Evolutionary conservation across 371 early-diverging fungal species (phyloP), one percentile per base, ranked within the genome.

Genomic region (Phascolomyces articulosus): DNA sequence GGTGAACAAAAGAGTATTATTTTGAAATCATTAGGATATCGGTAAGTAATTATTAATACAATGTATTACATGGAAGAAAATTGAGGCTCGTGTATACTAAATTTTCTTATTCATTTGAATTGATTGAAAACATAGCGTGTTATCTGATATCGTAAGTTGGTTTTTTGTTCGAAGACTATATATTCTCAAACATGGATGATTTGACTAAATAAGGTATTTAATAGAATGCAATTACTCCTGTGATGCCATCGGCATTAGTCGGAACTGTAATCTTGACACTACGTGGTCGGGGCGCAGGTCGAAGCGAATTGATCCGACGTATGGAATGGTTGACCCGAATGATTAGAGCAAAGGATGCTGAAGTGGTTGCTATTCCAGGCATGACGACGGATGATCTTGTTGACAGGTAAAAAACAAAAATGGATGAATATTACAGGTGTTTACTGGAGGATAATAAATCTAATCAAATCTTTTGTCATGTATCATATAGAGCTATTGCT

Each of bases 231-330:
- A 84, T 82, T 58, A 78, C 87, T 3, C 92, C 92, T 29, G 87
- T 93, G 8, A 94, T 93, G 93, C 93, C 95, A 9, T 91, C 93
- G 6, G 92, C 92, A 8, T 74, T 93, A n/a, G 84, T 94, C 10
- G 93, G 92, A 7, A 93, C 94, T 0, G 85, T 92, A 11, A 77
- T 94, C n/a, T 66, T 94, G 63, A 94, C 95, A 0, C 74, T 94
- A 29, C 86, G 95, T 71, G 95, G 95, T 18, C 79, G 93, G 41
- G 88, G 95, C 27, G 91, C 93, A 26, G 93, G 93, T 11, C 83
- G 89, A 40, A 84, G 83, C 62, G 95, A 94, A 69, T 40, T 94
- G 16, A 87, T 93, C 58, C 81, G 92, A 26, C 88, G 91, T 38
- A 90, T 94, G 13, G 83, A 88, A 20, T 92, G 92, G 92, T 65